phyloP scores from a whole-genome alignment of 2,329 filamentous ascomycete genomes.

The Trichothecium sympodiale region DNA sequence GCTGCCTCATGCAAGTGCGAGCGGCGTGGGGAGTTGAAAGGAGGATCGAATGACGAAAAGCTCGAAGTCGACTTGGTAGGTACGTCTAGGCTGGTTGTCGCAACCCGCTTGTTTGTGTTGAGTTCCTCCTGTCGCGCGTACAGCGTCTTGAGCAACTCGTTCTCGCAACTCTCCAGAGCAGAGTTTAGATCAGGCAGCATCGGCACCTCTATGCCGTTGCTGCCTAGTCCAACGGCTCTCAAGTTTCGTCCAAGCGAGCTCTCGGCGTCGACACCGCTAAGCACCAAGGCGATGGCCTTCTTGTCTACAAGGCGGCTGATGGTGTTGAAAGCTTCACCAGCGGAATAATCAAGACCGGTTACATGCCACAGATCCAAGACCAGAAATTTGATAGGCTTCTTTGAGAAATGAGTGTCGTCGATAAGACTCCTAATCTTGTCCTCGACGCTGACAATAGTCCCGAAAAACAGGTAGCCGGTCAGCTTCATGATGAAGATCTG shows the following conservation, averaged over 20 bases:
- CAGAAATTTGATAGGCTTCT: conserved; percentile 76
- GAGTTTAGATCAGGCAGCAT: conserved; percentile 87
- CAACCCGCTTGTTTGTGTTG: conserved; percentile 29
- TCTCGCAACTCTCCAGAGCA: conserved; percentile 88
- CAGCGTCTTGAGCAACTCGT: conserved; percentile 75
- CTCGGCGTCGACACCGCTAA: conserved; percentile 71
- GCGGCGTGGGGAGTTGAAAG: conserved; percentile 69
- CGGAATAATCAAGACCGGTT: conserved; percentile 89
- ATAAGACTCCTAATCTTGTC: conserved; percentile 74
- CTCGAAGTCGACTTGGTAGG: conserved; percentile 23
- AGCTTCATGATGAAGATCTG: conserved; percentile 91
- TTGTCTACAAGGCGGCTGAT: conserved; percentile 75
- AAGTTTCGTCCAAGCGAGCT: conserved; percentile 68
- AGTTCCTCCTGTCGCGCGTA: conserved; percentile 59
- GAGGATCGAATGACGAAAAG: conserved; percentile 23
- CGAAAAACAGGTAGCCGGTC: conserved; percentile 94
- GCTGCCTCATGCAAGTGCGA: conserved; percentile 71
- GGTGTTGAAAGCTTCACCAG: conserved; percentile 86
- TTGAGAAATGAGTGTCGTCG: conserved; percentile 67
- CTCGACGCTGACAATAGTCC: conserved; percentile 92
- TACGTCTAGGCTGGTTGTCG: conserved; percentile 35
- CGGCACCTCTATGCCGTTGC: conserved; percentile 61
- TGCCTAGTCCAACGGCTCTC: conserved; percentile 71
- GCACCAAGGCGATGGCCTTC: conserved; percentile 67
- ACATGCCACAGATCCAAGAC: conserved; percentile 85